These are phyloP conservation scores for Erodium maritimum DNA, from an alignment of 345 rosid species.

Conservation along the genomic window DNA sequence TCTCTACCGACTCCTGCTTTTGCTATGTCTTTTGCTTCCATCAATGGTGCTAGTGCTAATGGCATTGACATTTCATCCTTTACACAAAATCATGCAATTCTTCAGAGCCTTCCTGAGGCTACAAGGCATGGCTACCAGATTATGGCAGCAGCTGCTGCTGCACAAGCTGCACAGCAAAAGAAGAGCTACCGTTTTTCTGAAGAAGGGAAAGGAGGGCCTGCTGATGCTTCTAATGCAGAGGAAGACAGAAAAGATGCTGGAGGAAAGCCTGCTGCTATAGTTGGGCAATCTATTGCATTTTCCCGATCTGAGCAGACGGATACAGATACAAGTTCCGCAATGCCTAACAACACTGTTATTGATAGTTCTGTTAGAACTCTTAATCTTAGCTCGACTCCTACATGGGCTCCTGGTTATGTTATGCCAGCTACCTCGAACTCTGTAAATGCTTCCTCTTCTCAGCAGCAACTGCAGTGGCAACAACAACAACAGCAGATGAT, in stretches of 20 bases:
- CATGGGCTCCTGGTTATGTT: constrained; percentile 39
- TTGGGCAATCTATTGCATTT: constrained; percentile 82
- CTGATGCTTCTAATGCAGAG: constrained; percentile 29
- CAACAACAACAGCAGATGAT: constrained; percentile 10
- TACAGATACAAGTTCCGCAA: constrained; percentile 43
- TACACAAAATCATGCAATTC: constrained; percentile 61
- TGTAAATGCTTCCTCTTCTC: constrained; percentile 23
- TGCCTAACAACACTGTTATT: constrained; percentile 47
- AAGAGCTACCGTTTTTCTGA: constrained; percentile 52
- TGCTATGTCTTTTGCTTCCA: constrained; percentile 80
- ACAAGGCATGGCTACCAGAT: constrained; percentile 52
- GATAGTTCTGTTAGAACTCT: constrained; percentile 63
- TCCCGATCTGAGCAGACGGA: constrained; percentile 50
- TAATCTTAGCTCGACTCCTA: constrained; percentile 43
- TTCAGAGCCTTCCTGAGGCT: constrained; percentile 66
- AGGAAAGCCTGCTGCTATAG: constrained; percentile 28
- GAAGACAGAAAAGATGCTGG: constrained; percentile 54
- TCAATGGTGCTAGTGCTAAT: constrained; percentile 41
- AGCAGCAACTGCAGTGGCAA: constrained; percentile 36
- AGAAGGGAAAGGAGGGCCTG: constrained; percentile 51
- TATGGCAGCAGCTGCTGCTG: constrained; percentile 47
- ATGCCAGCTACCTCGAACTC: constrained; percentile 22
- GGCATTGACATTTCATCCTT: constrained; percentile 63
- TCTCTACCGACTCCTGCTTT: constrained; percentile 53
- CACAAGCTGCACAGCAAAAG: constrained; percentile 68